A percentile compares a stretch with the other conserved stretches of the same genome.
These are phyloP conservation scores for Begonia loranthoides DNA, from an alignment of 306 rosid species.

Conservation along the genomic window DNA sequence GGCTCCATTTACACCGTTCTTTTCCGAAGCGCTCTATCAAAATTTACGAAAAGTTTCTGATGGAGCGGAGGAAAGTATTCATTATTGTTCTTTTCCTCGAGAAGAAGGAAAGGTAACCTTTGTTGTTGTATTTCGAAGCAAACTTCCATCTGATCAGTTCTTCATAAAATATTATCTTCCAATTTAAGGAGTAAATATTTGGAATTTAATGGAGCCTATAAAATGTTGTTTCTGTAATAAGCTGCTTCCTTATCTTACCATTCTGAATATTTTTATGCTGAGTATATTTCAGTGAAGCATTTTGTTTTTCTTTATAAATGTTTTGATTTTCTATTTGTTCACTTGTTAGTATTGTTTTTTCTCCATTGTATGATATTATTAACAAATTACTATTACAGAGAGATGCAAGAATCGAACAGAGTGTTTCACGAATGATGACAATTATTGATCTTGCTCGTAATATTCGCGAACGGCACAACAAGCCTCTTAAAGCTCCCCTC, in stretches of 20 bases:
- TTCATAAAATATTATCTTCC: not conserved
- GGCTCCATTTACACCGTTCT: slow-evolving; percentile 98
- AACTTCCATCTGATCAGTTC: not conserved
- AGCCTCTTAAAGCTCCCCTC: slow-evolving; percentile 85
- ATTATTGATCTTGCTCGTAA: slow-evolving; percentile 92
- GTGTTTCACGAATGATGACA: slow-evolving; percentile 87
- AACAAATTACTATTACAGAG: slow-evolving; percentile 28
- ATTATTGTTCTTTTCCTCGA: slow-evolving; percentile 67
- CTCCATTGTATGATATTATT: slow-evolving; percentile 3
- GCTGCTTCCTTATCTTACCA: too few species aligned
- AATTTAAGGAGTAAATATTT: not conserved
- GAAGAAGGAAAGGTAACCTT: slow-evolving; percentile 67
- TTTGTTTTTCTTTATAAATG: not conserved
- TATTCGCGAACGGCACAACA: slow-evolving; percentile 91
- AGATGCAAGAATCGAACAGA: slow-evolving; percentile 79
- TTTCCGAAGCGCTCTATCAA: slow-evolving; percentile 86
- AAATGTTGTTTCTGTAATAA: too few species aligned
- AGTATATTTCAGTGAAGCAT: too few species aligned
- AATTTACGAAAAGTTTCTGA: slow-evolving; percentile 69
- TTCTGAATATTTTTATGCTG: too few species aligned
- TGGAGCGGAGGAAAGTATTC: slow-evolving; percentile 73
- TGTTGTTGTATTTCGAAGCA: not conserved
- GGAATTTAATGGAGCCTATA: too few species aligned
- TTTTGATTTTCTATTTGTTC: not conserved
- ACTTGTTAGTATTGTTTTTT: too few species aligned